Conservation (phyloP, 305 asterid species). For the Stenogyne calaminthoides region DNA sequence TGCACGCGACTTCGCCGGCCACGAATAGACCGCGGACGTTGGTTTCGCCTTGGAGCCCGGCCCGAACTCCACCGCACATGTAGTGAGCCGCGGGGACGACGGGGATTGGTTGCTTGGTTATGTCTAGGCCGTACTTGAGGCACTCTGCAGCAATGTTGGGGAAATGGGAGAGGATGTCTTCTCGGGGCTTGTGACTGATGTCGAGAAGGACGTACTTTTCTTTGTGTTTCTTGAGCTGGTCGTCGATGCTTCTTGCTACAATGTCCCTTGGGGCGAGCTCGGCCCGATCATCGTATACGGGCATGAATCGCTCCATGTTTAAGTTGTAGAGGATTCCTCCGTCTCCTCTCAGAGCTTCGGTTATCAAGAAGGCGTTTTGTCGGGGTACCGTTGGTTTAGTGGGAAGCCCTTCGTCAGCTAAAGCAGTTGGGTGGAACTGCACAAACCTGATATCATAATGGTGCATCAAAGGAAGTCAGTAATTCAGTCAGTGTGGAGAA, state of each 20-base stretch:
- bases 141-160: constrained; percentile 97
- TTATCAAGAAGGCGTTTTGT: constrained; percentile 87
- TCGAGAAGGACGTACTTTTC: constrained; percentile 95
- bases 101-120: constrained; percentile 79
- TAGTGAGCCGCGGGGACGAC: constrained; percentile 98
- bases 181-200: constrained; percentile 78
- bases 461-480: constrained; percentile 15
- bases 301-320: constrained; percentile 89
- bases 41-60: constrained; percentile 95
- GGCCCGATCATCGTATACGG: constrained; percentile 75
- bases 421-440: constrained; percentile 98
- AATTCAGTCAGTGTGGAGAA: neutral
- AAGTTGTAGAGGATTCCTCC: constrained; percentile 92
- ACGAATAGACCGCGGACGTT: constrained; percentile 82
- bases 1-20: constrained; percentile 98
- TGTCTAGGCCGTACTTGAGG: constrained; percentile 79
- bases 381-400: constrained; percentile 62
- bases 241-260: constrained; percentile 94
- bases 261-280: constrained; percentile 99
- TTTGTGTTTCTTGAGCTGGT: constrained; percentile 86
- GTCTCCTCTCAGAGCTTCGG: constrained; percentile 97
- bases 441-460: constrained; percentile 65
- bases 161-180: constrained; percentile 77
- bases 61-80: constrained; percentile 99
- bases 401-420: constrained; percentile 98